Conservation (phyloP, 2,329 filamentous ascomycete genomes). For the Venturiaceae sp. region DNA sequence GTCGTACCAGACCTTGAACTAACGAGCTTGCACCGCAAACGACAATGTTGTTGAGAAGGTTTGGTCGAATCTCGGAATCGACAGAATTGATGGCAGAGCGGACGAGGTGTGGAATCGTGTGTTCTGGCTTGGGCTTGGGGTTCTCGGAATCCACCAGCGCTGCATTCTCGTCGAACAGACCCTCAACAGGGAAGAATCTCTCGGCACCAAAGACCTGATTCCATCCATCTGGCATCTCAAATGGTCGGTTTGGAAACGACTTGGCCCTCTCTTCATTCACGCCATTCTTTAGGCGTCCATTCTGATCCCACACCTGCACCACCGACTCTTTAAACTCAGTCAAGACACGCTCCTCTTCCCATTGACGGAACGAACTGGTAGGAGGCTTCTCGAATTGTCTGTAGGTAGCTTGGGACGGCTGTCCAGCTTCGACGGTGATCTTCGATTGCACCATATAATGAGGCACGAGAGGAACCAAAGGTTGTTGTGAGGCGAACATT, state of each 20-base stretch:
- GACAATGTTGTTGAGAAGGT: slow-evolving; percentile 80
- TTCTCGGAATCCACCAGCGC: slow-evolving; percentile 40
- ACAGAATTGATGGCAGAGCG: slow-evolving; percentile 67
- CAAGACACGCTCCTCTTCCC: slow-evolving; percentile 86
- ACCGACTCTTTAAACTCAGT: slow-evolving; percentile 98
- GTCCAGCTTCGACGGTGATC: slow-evolving; percentile 75
- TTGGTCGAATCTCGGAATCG: slow-evolving; percentile 79
- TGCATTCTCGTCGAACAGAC: slow-evolving; percentile 79
- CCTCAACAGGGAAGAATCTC: slow-evolving; percentile 77
- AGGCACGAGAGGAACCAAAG: slow-evolving; percentile 66
- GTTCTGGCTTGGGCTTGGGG: slow-evolving; percentile 52
- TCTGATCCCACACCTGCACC: slow-evolving; percentile 84
- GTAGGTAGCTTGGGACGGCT: slow-evolving; percentile 66
- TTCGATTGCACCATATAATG: slow-evolving; percentile 86
- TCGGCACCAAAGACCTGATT: slow-evolving; percentile 92
- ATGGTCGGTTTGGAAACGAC: slow-evolving; percentile 64
- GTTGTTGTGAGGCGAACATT: slow-evolving; percentile 60
- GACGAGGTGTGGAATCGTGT: slow-evolving; percentile 78
- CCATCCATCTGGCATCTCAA: slow-evolving; percentile 94
- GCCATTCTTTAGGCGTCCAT: slow-evolving; percentile 50
- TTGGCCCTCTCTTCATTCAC: slow-evolving; percentile 68
- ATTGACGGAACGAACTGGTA: slow-evolving; percentile 62
- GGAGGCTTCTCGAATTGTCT: slow-evolving; percentile 56
- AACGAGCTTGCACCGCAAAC: slow-evolving; percentile 83
- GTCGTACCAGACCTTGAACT: slow-evolving; percentile 84